Base-by-base conservation (phyloP, 176 grass and related monocot genomes). In the Ampelocalamus luodianensis region DNA sequence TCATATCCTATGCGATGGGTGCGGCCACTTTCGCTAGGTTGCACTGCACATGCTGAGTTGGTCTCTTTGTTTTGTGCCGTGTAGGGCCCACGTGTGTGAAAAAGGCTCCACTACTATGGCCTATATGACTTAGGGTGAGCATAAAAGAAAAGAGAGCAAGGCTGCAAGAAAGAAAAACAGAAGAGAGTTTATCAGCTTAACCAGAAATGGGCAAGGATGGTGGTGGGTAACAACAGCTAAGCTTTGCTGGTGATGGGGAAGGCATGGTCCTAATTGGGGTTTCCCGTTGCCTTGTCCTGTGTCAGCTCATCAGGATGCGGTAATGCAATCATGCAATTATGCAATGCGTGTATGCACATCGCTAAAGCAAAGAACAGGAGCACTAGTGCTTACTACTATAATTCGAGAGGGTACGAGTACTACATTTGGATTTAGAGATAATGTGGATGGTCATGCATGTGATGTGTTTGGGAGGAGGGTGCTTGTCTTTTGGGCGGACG, bases 141-240 rank as follows among this genome's bases (percentile, higher is more conserved):
- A 32, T 24, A 69, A 10, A 10, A 16, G 26, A 16, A 11, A 8
- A 18, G 3, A 42, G 6, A 29, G 23, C 22, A 29, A 16, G 32
- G 32, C 32, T 34, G 17, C 55, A 1, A 10, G 22, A n/a, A 58
- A n/a, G 55, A 7, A 18, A 7, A 53, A 32, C 37, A 9, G 4
- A 49, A n/a, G 38, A 3, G 22, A 3, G 49, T 27, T 72, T 45
- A 54, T 70, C 44, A 45, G 48, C 2, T 86, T 39, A 56, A 59
- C 71, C 69, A 54, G 18, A 56, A 83, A 71, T 40, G 46, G 65
- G 51, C 40, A 32, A 22, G 26, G 49, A 15, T 59, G 50, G 72
- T 72, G 80, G 64, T 80, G 20, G 71, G 78, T 76, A 58, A 80
- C 44, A 87, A 85, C 81, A 89, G 80, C 87, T 71, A 42, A 90